Percentiles rank a stretch among this genome's conserved stretches.
Conservation (phyloP, 768 basidiomycete genomes). For the Rhodocollybia butyracea region DNA sequence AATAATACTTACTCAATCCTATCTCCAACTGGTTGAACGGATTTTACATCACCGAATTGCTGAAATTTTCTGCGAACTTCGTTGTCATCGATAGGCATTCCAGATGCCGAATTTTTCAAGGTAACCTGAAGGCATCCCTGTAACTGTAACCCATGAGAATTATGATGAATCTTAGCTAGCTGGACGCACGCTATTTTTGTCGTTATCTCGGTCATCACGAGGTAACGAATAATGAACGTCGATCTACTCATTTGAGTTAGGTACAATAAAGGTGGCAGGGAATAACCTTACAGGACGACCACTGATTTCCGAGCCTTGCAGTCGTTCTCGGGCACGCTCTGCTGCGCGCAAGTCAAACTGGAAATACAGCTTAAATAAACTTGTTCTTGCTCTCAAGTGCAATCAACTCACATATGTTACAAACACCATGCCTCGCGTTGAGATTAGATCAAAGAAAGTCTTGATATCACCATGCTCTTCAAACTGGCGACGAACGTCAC, state of each 20-base stretch:
- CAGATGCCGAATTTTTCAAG: constrained; percentile 64
- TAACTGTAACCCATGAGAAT: constrained; percentile 50
- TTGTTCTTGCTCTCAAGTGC: background rate
- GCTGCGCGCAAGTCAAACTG: constrained; percentile 93
- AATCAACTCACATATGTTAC: constrained; percentile 88
- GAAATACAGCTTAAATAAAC: background rate
- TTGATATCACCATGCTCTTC: constrained; percentile 95
- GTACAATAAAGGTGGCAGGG: background rate
- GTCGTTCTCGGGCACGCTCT: constrained; percentile 83
- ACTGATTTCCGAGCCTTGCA: constrained; percentile 87
- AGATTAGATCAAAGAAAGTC: constrained; percentile 94
- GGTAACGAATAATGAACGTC: constrained; percentile 98
- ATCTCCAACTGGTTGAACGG: constrained; percentile 61
- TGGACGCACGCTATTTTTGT: constrained; percentile 78
- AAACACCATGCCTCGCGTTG: constrained; percentile 97
- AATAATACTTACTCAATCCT: constrained; percentile 50
- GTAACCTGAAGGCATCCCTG: constrained; percentile 86
- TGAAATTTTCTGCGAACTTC: constrained; percentile 86
- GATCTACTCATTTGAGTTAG: constrained; percentile 52
- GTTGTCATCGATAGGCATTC: constrained; percentile 73
- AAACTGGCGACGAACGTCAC: constrained; percentile 80
- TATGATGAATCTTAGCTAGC: background rate
- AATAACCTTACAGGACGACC: constrained; percentile 77
- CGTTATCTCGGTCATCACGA: constrained; percentile 76
- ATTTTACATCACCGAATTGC: constrained; percentile 88